phyloP scores from a whole-genome alignment of 2,329 filamentous ascomycete species.

The Aspergillus sp. region DNA sequence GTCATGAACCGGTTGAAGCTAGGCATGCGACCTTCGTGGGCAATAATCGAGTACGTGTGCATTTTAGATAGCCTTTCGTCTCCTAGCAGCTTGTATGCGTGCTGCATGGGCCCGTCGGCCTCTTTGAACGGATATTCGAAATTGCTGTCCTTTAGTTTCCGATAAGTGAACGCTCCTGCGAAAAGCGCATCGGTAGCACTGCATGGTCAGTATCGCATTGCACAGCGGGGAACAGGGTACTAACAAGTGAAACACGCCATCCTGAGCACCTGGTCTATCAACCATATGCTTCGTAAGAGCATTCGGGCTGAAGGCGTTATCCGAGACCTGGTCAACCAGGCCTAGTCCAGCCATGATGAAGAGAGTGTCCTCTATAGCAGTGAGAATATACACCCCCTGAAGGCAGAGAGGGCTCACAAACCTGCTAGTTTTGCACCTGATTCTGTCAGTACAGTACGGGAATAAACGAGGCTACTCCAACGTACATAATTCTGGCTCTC shows the following conservation, averaged over 20 bases:
- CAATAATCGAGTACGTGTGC: slow-evolving; percentile 33
- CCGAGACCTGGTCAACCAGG: slow-evolving; percentile 24
- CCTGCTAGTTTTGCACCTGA: background rate
- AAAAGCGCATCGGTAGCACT: slow-evolving; percentile 30
- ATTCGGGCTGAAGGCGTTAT: slow-evolving; percentile 26
- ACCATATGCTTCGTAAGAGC: slow-evolving; percentile 28
- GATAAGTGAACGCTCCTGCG: slow-evolving; percentile 29
- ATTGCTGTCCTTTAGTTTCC: slow-evolving; percentile 24
- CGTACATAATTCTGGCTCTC: background rate
- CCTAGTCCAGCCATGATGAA: slow-evolving; percentile 30
- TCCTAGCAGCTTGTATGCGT: slow-evolving; percentile 27
- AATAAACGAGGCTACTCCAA: background rate
- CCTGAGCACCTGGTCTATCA: slow-evolving; percentile 25
- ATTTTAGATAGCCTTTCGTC: slow-evolving; percentile 18
- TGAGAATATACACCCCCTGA: background rate
- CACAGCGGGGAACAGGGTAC: background rate
- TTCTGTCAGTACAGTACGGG: background rate
- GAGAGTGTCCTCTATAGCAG: slow-evolving; percentile 26
- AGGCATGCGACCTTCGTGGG: slow-evolving; percentile 27
- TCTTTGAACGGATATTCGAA: slow-evolving; percentile 31
- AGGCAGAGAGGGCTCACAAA: background rate
- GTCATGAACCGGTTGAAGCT: slow-evolving; percentile 36
- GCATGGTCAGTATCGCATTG: background rate
- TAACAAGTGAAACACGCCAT: slow-evolving; percentile 33
- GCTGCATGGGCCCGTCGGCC: slow-evolving; percentile 26